These are phyloP conservation scores for Grosmannia penicillata DNA, from an alignment of 2,329 filamentous ascomycete genomes.

Conservation along the genomic window DNA sequence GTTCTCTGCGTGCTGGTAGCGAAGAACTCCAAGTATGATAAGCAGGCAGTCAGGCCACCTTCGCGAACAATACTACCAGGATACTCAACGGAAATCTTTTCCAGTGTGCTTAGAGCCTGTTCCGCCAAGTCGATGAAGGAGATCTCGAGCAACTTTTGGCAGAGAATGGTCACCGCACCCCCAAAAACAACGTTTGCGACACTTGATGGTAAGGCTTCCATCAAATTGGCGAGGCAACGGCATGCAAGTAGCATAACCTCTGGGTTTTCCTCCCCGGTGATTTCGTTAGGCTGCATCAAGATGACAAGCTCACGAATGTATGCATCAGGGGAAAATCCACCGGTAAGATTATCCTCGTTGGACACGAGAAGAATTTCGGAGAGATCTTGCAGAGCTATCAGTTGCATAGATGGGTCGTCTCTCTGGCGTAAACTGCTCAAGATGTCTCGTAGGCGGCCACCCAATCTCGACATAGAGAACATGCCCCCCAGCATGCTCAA, in stretches of 20 bases:
- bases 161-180: slow-evolving; percentile 87
- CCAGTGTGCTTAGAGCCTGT: slow-evolving; percentile 87
- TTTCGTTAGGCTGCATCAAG: slow-evolving; percentile 82
- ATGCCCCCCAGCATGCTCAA: slow-evolving; percentile 80
- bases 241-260: slow-evolving; percentile 97
- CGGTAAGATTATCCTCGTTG: slow-evolving; percentile 90
- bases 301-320: slow-evolving; percentile 89
- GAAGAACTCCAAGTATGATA: slow-evolving; percentile 95
- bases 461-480: slow-evolving; percentile 83
- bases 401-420: slow-evolving; percentile 72
- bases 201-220: slow-evolving; percentile 89
- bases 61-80: slow-evolving; percentile 90
- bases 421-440: slow-evolving; percentile 64
- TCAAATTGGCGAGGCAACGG: slow-evolving; percentile 87
- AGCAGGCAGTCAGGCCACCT: slow-evolving; percentile 85
- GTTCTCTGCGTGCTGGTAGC: slow-evolving; percentile 93
- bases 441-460: slow-evolving; percentile 64
- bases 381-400: slow-evolving; percentile 83
- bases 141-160: slow-evolving; percentile 89
- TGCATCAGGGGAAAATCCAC: slow-evolving; percentile 84
- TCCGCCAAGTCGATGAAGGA: slow-evolving; percentile 95
- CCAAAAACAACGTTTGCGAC: slow-evolving; percentile 95
- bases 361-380: slow-evolving; percentile 89
- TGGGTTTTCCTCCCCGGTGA: slow-evolving; percentile 71
- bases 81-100: slow-evolving; percentile 96